phyloP scores from a whole-genome alignment of 495 filamentous ascomycete genomes.

The Hypoxylon fragiforme region DNA sequence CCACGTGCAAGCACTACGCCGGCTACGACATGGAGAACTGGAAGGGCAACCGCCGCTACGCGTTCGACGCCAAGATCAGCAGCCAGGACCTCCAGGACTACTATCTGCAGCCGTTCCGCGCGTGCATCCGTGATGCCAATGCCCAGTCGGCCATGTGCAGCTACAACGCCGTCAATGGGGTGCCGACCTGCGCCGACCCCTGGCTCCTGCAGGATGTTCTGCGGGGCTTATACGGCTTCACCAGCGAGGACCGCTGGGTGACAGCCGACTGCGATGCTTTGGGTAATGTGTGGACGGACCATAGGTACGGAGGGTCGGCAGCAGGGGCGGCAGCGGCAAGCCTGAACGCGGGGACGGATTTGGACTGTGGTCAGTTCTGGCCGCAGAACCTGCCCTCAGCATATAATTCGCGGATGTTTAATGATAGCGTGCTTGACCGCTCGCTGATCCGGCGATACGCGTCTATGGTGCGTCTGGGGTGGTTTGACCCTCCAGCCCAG shows the following conservation, averaged over 20 bases:
- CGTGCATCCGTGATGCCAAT: conserved; percentile 57
- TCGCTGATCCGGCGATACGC: conserved; percentile 60
- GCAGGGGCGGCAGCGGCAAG: conserved; percentile 55
- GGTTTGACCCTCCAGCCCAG: conserved; percentile 56
- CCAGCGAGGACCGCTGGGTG: conserved; percentile 57
- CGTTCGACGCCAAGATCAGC: conserved; percentile 59
- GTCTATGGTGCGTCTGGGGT: conserved; percentile 59
- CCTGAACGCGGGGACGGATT: conserved; percentile 63
- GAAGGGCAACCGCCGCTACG: conserved; percentile 55
- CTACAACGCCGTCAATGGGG: conserved; percentile 65
- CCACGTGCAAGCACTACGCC: conserved; percentile 66
- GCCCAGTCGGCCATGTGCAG: conserved; percentile 63
- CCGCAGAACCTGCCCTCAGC: conserved; percentile 51
- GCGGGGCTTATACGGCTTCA: conserved; percentile 56
- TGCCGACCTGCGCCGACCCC: conserved; percentile 58
- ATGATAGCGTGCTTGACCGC: conserved; percentile 51
- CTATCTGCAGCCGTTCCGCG: conserved; percentile 55
- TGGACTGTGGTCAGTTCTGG: conserved; percentile 64
- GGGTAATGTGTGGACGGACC: conserved; percentile 59
- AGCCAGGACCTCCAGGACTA: conserved; percentile 61
- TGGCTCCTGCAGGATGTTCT: conserved; percentile 62
- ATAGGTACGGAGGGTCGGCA: conserved; percentile 53
- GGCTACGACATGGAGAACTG: conserved; percentile 67
- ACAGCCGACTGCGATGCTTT: conserved; percentile 62
- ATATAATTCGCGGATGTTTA: conserved; percentile 38